Base-by-base conservation (phyloP, 1,139 yeast genomes). In the Pichia sp. region DNA sequence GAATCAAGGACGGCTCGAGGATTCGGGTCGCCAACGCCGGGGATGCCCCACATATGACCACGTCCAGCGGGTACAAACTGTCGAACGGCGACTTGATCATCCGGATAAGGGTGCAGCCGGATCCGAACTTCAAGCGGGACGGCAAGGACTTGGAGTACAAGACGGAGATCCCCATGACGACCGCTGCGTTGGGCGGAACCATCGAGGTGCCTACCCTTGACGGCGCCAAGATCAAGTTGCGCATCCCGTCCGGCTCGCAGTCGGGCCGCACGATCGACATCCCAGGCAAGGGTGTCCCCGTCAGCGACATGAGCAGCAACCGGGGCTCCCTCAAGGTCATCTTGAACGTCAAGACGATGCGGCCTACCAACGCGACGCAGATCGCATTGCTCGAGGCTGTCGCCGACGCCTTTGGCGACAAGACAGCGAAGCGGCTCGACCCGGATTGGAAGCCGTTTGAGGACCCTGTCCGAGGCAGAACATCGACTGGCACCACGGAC, bases 111-210 rank as follows among this genome's bases (percentile, higher is more conserved):
- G 95, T 93, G 30, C 76, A 79, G 61, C 83, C 84, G 36, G 97
- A 93, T 67, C 78, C 84, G 36, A 71, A 76, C 40, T 93, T 92
- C 71, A 75, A 76, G 50, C 79, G 97, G 53, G 76, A 75, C 41
- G 87, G 87, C 46, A 76, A 79, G 57, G 83, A 87, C 64, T 77
- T 93, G 59, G 70, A 87, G 56, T 79, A 83, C 64, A 75, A 77
- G 41, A 83, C 85, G 52, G 82, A 82, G 48, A 83, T 93, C 54
- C 86, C 95, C 50, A 88, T 91, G 84, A 93, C 99, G 1, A 93
- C 99, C 0, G 99, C 99, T 2, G 93, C 97, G 0, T 76, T 93
- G 50, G 99, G 99, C 56, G 99, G 99, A 40, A 84, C 83, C 53
- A 79, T 93, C 33, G 81, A 86, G 49, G 83, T 93, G 14, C 98